Evolutionary conservation across 805 yeast genomes (phyloP), one percentile per base, ranked within the genome.

Genomic region (Cyberlindnera misumaiensis): DNA sequence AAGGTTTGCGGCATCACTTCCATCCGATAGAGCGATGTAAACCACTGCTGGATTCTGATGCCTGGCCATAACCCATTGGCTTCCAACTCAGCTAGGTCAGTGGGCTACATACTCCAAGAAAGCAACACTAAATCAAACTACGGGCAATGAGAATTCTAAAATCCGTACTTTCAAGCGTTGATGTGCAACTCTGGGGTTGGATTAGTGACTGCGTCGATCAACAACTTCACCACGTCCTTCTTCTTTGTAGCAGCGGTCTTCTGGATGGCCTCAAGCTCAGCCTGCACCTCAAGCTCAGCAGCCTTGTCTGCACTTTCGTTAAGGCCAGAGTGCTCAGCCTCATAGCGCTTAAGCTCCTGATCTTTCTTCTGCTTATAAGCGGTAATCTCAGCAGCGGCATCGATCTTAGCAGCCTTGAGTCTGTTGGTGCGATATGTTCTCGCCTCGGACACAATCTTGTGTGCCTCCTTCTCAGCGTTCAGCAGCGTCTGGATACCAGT

Each of bases 401-500:
- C 97, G 17, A 81, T 67, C 69, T 88, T 90, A 38, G 97, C 96
- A 34, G 93, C 89, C 75, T 90, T 93, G 60, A 93, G 73, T 49
- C 88, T 83, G 50, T 77, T 81, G 30, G 93, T 74, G 64, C 96
- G 86, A 68, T 82, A 87, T 53, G 80, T 74, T 72, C 97, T 85
- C 17, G 98, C 97, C 59, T 83, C 83, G 55, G 89, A 74, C 45
- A 93, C 97, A 47, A 89, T 84, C 52, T 81, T 89, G 53, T 95
- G 97, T n/a, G 98, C 97, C 55, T 86, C 90, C 66, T 84, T 87
- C 69, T 93, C 98, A 46, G 97, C 95, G 72, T 83, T 41, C 35
- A 52, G 49, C 15, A 48, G 44, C 3, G 54, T 52, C 36, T 48
- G 52, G 32, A 53, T 53, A 11, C 58, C 58, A 38, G 54, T 36